Evolutionary conservation across 495 filamentous ascomycete genomes (phyloP).

Genomic region (Tuber microsphaerosporum): DNA sequence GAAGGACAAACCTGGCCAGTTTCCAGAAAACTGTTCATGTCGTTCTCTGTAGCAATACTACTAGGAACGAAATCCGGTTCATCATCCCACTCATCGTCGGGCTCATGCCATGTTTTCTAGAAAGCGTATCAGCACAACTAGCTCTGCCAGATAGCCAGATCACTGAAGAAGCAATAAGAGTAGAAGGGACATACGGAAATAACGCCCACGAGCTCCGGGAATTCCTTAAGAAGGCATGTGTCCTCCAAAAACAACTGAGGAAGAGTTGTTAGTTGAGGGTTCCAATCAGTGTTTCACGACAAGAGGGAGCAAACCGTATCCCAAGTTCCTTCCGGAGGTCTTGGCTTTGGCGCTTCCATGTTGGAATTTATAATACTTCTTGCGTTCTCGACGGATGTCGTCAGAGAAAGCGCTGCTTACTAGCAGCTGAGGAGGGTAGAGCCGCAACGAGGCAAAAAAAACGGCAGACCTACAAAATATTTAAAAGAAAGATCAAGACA

Average conservation of each 20-base stretch:
- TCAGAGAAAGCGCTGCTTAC: neutral
- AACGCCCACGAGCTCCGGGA: conserved; percentile 29
- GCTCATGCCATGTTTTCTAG: conserved; percentile 42
- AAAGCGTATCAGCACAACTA: neutral
- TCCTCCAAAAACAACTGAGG: conserved; percentile 40
- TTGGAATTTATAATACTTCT: too few species aligned
- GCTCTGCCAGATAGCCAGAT: conserved; percentile 7
- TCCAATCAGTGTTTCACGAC: too few species aligned
- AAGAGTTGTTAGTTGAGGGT: neutral
- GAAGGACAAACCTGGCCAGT: conserved; percentile 41
- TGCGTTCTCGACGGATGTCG: neutral
- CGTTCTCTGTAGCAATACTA: conserved; percentile 35
- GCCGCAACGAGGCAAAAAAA: neutral
- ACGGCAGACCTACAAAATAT: neutral
- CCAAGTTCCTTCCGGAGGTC: neutral
- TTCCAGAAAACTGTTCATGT: conserved; percentile 37
- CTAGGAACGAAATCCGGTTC: conserved; percentile 30
- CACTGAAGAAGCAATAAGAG: conserved; percentile 13
- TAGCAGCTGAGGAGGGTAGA: neutral
- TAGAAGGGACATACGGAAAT: conserved; percentile 27
- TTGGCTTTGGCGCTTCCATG: neutral
- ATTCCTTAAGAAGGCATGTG: conserved; percentile 28
- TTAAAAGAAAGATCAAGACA: neutral
- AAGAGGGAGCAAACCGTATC: neutral
- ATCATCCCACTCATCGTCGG: conserved; percentile 39